Conservation (phyloP, 192 early-diverging fungal genomes). For the Radiomyces spectabilis region DNA sequence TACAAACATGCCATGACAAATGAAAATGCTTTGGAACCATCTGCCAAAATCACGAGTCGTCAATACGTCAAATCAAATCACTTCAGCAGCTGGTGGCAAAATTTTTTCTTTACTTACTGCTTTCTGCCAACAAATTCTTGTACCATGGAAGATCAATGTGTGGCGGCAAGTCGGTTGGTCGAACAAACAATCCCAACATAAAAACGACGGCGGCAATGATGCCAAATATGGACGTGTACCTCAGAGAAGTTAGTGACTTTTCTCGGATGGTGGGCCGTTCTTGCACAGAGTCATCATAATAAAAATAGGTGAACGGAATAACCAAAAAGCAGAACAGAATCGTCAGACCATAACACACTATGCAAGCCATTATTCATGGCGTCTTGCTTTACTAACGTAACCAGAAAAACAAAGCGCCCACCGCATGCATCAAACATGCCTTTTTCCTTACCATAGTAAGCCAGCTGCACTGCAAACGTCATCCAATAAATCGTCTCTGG, state of each 20-base stretch:
- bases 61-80: neutral
- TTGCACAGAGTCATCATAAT: constrained; percentile 44
- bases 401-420: too few species aligned
- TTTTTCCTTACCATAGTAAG: constrained; percentile 37
- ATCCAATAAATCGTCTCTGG: constrained; percentile 33
- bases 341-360: constrained; percentile 39
- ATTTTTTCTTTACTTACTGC: constrained; percentile 26
- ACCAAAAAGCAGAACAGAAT: constrained; percentile 33
- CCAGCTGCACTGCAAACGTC: constrained; percentile 21
- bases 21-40: constrained; percentile 28
- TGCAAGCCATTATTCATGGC: neutral
- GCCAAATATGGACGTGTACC: constrained; percentile 42
- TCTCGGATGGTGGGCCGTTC: constrained; percentile 21
- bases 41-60: too few species aligned
- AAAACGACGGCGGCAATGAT: constrained; percentile 30
- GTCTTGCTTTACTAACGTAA: too few species aligned
- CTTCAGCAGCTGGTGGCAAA: neutral
- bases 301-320: constrained; percentile 54
- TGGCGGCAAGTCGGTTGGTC: constrained; percentile 20
- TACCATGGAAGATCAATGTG: constrained; percentile 41
- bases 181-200: constrained; percentile 40
- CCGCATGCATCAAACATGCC: neutral
- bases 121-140: constrained; percentile 31
- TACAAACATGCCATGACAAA: constrained; percentile 40
- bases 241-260: constrained; percentile 24